Percentiles rank a stretch among this genome's conserved stretches.
Conservation (phyloP, 768 basidiomycete species). For the Pleurotus salmoneostramineus region DNA sequence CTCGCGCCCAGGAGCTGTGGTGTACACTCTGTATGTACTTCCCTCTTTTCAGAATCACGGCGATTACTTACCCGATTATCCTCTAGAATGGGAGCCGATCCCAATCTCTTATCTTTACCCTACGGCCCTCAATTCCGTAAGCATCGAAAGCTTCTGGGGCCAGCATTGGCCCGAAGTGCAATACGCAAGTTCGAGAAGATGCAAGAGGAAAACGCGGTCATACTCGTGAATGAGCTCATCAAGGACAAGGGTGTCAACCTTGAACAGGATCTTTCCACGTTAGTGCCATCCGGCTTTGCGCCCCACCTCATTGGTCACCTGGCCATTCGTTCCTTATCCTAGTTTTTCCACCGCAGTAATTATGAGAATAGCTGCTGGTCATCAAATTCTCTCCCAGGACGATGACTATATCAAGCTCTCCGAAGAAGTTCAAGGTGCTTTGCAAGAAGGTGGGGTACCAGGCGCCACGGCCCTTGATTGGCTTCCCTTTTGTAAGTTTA, state of each 20-base stretch:
- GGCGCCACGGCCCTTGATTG: constrained; percentile 17
- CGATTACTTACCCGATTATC: too few relatives aligned
- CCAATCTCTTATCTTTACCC: constrained; percentile 7
- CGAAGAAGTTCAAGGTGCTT: constrained; percentile 10
- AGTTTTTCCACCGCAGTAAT: not conserved
- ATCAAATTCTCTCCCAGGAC: constrained; percentile 16
- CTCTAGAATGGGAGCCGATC: constrained; percentile 3
- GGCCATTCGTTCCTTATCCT: too few relatives aligned
- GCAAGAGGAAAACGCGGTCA: constrained; percentile 36
- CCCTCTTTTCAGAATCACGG: too few relatives aligned
- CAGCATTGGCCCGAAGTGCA: constrained; percentile 40
- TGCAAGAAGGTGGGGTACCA: constrained; percentile 12
- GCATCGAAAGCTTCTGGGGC: constrained; percentile 48
- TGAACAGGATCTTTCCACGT: constrained; percentile 22
- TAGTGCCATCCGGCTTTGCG: constrained; percentile 20
- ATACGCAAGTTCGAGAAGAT: constrained; percentile 31
- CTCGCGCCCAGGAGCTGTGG: constrained; percentile 42
- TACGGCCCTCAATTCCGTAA: constrained; percentile 45
- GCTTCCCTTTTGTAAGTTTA: constrained; percentile 17
- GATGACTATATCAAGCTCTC: constrained; percentile 17
- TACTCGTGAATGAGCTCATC: constrained; percentile 34
- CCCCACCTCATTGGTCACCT: too few relatives aligned
- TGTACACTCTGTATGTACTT: constrained; percentile 39
- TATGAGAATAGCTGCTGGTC: constrained; percentile 19
- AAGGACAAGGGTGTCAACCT: constrained; percentile 19